Conservation (phyloP, 176 grass and related monocot species). For the Miscanthus lutarioriparius region DNA sequence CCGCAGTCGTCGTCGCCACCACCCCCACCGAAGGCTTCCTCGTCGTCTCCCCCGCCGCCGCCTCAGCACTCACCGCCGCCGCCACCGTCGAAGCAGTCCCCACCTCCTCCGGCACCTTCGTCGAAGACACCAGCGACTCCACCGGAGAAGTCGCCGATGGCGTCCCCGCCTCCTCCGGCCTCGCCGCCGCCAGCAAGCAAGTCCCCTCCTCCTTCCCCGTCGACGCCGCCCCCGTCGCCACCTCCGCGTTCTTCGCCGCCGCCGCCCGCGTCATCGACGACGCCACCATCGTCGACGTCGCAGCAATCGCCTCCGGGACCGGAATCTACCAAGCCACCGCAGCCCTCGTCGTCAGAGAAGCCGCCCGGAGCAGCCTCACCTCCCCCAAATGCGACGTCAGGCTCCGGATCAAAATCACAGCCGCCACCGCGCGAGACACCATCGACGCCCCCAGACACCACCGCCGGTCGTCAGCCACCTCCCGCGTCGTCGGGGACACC, state of each 20-base stretch:
- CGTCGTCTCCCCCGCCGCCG: not conserved
- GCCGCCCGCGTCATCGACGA: not conserved
- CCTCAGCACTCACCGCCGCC: too few species aligned
- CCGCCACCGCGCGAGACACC: not conserved
- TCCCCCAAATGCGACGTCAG: not conserved
- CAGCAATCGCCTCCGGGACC: not conserved
- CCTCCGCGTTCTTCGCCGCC: conserved; percentile 6
- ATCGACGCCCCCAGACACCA: not conserved
- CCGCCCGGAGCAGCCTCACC: not conserved
- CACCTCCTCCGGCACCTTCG: too few species aligned
- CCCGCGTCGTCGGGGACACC: not conserved
- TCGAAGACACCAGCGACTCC: conserved; percentile 14
- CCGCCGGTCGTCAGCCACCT: not conserved
- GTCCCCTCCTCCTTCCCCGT: conserved; percentile 23
- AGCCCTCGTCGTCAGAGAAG: conserved; percentile 13
- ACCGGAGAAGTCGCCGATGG: not conserved
- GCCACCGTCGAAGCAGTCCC: too few species aligned
- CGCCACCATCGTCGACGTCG: not conserved
- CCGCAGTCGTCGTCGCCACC: not conserved
- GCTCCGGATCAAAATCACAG: not conserved
- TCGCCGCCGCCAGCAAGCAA: conserved; percentile 18
- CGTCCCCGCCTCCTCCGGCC: conserved; percentile 32
- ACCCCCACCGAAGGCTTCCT: conserved; percentile 4
- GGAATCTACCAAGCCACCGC: not conserved
- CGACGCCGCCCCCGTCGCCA: not conserved